These are phyloP conservation scores for Pythium scleroteichum DNA, from an alignment of 352 stramenopile species.

Conservation along the genomic window DNA sequence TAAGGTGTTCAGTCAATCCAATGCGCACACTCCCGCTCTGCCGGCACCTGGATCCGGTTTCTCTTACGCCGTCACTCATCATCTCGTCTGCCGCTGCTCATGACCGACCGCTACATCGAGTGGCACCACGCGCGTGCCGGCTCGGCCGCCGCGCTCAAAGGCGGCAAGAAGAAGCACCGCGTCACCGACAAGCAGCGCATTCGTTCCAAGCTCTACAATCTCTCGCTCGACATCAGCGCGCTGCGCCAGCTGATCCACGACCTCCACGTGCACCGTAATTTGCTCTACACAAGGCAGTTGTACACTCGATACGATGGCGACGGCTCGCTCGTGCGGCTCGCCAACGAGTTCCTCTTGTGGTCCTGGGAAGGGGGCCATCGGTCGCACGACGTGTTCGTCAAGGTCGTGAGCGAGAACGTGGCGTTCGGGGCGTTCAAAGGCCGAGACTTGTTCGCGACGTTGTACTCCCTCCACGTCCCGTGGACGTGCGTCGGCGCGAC, in stretches of 20 bases:
- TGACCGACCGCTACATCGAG: background rate
- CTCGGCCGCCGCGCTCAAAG: too few species aligned
- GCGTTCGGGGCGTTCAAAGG: constrained; percentile 1
- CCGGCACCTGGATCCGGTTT: too few species aligned
- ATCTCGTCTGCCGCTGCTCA: background rate
- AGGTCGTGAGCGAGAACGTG: background rate
- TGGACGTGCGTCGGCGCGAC: background rate
- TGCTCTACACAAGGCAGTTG: constrained; percentile 17
- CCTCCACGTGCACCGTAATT: constrained; percentile 4
- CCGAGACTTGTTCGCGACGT: background rate
- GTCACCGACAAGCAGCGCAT: constrained; percentile 6
- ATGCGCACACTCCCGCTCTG: too few species aligned
- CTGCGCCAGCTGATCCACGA: constrained; percentile 11
- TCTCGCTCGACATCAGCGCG: constrained; percentile 18
- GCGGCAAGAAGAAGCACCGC: background rate
- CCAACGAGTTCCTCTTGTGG: background rate
- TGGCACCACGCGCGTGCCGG: background rate
- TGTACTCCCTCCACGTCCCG: background rate
- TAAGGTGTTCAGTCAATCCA: too few species aligned
- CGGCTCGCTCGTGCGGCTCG: constrained; percentile 8
- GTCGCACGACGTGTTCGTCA: background rate
- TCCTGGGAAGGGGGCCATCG: background rate
- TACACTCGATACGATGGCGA: constrained; percentile 4
- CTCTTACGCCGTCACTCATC: too few species aligned
- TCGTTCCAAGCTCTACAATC: constrained; percentile 21